These are phyloP conservation scores for Quercus suber DNA, from an alignment of 306 rosid genomes.

Conservation along the genomic window DNA sequence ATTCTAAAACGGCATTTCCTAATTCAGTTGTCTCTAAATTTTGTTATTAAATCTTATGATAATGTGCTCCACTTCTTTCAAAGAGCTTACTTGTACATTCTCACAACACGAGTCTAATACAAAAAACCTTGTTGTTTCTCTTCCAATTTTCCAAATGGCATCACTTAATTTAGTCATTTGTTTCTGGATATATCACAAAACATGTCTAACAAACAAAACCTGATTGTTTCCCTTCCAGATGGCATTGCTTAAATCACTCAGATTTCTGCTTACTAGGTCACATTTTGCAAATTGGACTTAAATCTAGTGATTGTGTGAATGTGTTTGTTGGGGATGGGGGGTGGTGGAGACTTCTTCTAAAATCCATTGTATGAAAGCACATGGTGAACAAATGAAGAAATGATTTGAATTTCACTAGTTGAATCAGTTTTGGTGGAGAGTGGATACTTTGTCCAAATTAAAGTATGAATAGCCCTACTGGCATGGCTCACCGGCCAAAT, in stretches of 20 bases:
- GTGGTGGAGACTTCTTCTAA: neutral
- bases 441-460: no score
- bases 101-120: neutral
- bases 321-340: neutral
- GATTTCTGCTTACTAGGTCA: neutral
- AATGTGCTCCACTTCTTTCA: neutral
- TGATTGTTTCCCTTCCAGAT: neutral
- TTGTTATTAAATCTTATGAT: neutral
- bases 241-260: neutral
- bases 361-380: neutral
- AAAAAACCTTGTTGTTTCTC: neutral
- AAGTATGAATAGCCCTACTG: no score
- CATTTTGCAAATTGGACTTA: neutral
- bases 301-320: neutral
- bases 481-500: no score
- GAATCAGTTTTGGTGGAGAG: no score
- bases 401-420: neutral
- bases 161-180: neutral
- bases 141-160: neutral
- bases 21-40: neutral
- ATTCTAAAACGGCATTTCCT: neutral
- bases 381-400: neutral
- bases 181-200: neutral
- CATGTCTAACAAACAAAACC: neutral
- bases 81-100: neutral